phyloP scores from a whole-genome alignment of 75 land plant species.

The Chamaecyparis obtusa region DNA sequence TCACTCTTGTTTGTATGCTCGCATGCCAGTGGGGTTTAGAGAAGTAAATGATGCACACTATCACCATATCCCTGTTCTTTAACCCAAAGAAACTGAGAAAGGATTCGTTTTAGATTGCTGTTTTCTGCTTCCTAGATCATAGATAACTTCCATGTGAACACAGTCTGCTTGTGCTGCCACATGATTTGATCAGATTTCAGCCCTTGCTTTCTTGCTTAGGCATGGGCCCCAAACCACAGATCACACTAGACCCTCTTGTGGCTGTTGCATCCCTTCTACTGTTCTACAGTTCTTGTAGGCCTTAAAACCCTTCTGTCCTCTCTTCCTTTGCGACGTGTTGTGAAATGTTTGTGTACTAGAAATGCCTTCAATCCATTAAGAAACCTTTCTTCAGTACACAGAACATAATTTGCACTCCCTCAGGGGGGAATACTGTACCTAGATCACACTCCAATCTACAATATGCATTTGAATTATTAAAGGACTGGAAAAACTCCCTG shows the following conservation, averaged over 20 bases:
- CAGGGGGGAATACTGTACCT: neutral
- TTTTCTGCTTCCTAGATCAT: neutral
- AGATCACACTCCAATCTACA: neutral
- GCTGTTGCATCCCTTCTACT: neutral
- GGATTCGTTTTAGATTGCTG: neutral
- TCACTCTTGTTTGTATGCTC: neutral
- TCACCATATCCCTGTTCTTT: neutral
- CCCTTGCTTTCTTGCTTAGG: neutral
- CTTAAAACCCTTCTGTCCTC: neutral
- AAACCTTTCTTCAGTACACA: neutral
- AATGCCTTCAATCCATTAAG: neutral
- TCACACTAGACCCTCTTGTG: neutral
- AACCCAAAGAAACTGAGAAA: neutral
- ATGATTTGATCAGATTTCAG: neutral
- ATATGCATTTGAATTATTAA: neutral
- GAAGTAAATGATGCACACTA: neutral
- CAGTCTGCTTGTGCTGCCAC: neutral
- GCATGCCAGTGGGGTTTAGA: neutral
- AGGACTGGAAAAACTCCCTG: neutral
- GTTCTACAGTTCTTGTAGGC: neutral
- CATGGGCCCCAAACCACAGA: neutral
- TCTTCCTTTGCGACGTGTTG: neutral
- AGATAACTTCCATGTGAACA: neutral
- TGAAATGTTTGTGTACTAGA: neutral
- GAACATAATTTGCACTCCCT: neutral